Percentiles rank a stretch among this genome's conserved stretches.
These are phyloP conservation scores for Alternaria arbusti DNA, from an alignment of 2,329 filamentous ascomycete genomes.

Conservation along the genomic window DNA sequence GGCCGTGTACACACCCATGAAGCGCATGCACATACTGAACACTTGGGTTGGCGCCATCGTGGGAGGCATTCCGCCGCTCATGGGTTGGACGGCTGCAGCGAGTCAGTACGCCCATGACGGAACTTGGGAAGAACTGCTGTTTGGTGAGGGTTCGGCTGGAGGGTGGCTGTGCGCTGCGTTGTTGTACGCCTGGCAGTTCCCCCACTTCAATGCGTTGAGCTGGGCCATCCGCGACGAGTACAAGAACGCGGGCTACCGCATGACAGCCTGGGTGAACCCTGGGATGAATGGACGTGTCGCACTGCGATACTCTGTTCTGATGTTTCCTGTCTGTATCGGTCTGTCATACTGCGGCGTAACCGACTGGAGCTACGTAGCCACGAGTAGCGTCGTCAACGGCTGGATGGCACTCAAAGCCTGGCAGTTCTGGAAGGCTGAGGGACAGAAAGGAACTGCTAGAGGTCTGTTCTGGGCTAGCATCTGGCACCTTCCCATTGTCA, in stretches of 20 bases:
- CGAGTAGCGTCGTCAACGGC: constrained; percentile 80
- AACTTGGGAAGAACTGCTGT: constrained; percentile 78
- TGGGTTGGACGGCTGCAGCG: constrained; percentile 97
- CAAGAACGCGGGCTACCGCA: constrained; percentile 68
- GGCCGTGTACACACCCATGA: constrained; percentile 89
- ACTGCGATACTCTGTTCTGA: constrained; percentile 81
- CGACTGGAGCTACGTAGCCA: constrained; percentile 81
- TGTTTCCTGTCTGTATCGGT: constrained; percentile 83
- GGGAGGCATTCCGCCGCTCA: constrained; percentile 90
- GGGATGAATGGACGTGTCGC: constrained; percentile 85
- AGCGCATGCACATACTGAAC: constrained; percentile 83
- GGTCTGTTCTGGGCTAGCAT: constrained; percentile 96
- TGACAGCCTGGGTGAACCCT: constrained; percentile 88
- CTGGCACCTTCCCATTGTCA: constrained; percentile 89
- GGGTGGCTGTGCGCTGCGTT: constrained; percentile 88
- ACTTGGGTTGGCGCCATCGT: constrained; percentile 96
- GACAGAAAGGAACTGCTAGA: constrained; percentile 79
- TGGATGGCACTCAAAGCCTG: constrained; percentile 86
- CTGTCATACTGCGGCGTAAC: constrained; percentile 82
- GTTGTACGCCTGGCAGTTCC: constrained; percentile 96
- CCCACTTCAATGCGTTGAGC: constrained; percentile 94
- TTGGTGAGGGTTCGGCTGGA: constrained; percentile 72
- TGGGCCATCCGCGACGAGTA: constrained; percentile 92
- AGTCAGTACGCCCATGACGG: constrained; percentile 73
- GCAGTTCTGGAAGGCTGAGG: constrained; percentile 79